Evolutionary conservation across 768 basidiomycete genomes (phyloP), one percentile per base, ranked within the genome.

Genomic region (Tylopilus cervinicoccineus): DNA sequence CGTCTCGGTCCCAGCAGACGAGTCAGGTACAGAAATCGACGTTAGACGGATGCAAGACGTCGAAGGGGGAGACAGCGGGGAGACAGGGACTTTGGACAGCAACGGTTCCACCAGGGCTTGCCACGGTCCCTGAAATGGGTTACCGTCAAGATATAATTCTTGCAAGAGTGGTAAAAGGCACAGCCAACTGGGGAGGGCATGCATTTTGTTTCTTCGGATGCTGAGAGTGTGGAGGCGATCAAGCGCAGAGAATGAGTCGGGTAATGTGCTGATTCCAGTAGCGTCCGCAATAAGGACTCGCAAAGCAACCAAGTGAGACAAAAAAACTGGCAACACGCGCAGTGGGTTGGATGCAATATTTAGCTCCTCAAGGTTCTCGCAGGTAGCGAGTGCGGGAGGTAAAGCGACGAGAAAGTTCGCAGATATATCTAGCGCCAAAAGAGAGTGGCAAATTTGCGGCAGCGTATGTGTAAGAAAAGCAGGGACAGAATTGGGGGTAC

Each of bases 121-220:
- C 91, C 93, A 96, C 1, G 91, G 89, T 8, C 88, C 89, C 58
- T 90, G 88, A 69, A 99, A 97, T 8, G 94, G 93, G 65, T 99
- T 99, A 16, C 84, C 87, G 54, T 98, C 95, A n/a, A 99, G 81
- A 55, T 86, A 86, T 4, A 99, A 72, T 2, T 84, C 87, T 66
- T 95, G 91, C 39, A 99, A 73, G 26, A 77, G 76, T 17, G 83
- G 79, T n/a, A 99, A 76, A 24, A 91, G 79, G 65, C 91, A 92
- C 38, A 99, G 76, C 95, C 96, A 99, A 53, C 87, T 83, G n/a
- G 96, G 94, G 16, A 98, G 78, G 7, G 86, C 79, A 55, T 88
- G 77, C 61, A 99, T 75, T 64, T 86, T 86, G 70, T 99, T 99
- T 60, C 87, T 74, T 38, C 94, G 83, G 46, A 95, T 69, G 62